Percentiles rank a stretch among this genome's conserved stretches.
These are phyloP conservation scores for Malania oleifera DNA, from an alignment of 164 flowering plant species.

Conservation along the genomic window DNA sequence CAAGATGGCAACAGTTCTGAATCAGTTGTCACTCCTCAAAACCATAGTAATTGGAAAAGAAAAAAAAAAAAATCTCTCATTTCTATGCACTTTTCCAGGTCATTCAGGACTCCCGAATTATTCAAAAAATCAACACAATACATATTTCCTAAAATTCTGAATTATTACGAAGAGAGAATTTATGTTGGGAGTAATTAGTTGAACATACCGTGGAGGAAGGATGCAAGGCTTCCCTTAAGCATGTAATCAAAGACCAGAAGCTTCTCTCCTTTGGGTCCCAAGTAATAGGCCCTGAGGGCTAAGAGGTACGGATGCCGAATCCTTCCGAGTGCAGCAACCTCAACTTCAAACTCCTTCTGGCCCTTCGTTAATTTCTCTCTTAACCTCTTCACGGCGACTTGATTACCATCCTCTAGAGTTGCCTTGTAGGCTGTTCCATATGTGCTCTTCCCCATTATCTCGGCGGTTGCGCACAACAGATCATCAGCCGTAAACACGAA, in stretches of 20 bases:
- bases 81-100: too few relatives aligned
- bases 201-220: constrained; percentile 94
- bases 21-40: too few relatives aligned
- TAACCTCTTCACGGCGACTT: constrained; percentile 90
- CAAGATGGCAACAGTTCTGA: too few relatives aligned
- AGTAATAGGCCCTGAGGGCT: constrained; percentile 82
- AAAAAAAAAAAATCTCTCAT: too few relatives aligned
- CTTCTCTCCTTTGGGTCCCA: constrained; percentile 98
- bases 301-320: constrained; percentile 75
- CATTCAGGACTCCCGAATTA: too few relatives aligned
- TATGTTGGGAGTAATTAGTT: too few relatives aligned
- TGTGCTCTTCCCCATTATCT: constrained; percentile 92
- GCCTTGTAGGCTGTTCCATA: constrained; percentile 96
- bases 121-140: too few relatives aligned
- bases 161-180: too few relatives aligned
- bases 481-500: constrained; percentile 90
- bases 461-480: constrained; percentile 90
- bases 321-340: constrained; percentile 70
- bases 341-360: constrained; percentile 78
- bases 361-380: constrained; percentile 83
- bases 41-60: too few relatives aligned
- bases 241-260: constrained; percentile 92
- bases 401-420: constrained; percentile 77
- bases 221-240: constrained; percentile 76
- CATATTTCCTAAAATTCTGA: too few relatives aligned